Evolutionary conservation across 1,139 yeast species (phyloP).

Genomic region (Yamadazyma diospyri): DNA sequence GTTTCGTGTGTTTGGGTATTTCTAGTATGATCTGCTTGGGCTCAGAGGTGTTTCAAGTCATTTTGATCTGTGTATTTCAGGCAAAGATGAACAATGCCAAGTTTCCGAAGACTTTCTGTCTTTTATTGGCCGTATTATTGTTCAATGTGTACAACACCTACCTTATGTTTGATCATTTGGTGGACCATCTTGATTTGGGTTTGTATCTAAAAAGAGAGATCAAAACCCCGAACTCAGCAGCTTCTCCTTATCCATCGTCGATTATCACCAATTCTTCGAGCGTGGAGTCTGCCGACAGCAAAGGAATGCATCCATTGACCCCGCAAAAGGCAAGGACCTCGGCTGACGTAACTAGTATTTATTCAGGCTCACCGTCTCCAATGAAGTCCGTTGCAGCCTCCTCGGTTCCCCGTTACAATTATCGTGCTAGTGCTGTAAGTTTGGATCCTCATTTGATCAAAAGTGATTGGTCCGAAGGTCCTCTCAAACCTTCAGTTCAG

Average conservation of each 20-base stretch:
- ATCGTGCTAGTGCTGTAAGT: not conserved
- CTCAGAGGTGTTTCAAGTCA: conserved; percentile 3
- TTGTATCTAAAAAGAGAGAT: not conserved
- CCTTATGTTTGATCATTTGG: not conserved
- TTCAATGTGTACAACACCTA: not conserved
- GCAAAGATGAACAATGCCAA: conserved; percentile 1
- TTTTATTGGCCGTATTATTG: not conserved
- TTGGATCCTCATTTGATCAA: conserved; percentile 3
- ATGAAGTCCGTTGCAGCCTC: not conserved
- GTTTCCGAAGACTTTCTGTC: conserved; percentile 1
- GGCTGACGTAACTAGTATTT: not conserved
- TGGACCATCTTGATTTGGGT: not conserved
- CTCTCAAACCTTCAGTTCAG: not conserved
- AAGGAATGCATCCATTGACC: not conserved
- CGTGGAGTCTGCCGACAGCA: not conserved
- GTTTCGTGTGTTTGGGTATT: not conserved
- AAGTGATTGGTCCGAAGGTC: too few relatives aligned
- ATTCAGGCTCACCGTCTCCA: not conserved
- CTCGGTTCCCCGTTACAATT: too few relatives aligned
- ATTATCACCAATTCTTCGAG: not conserved
- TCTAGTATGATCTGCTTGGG: conserved; percentile 2
- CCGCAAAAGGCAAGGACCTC: conserved; percentile 1
- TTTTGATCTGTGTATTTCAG: not conserved
- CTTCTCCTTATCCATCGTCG: not conserved
- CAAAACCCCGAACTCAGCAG: not conserved